These are phyloP conservation scores for Botrytis aclada DNA, from an alignment of 2,329 filamentous ascomycete genomes.

Conservation along the genomic window DNA sequence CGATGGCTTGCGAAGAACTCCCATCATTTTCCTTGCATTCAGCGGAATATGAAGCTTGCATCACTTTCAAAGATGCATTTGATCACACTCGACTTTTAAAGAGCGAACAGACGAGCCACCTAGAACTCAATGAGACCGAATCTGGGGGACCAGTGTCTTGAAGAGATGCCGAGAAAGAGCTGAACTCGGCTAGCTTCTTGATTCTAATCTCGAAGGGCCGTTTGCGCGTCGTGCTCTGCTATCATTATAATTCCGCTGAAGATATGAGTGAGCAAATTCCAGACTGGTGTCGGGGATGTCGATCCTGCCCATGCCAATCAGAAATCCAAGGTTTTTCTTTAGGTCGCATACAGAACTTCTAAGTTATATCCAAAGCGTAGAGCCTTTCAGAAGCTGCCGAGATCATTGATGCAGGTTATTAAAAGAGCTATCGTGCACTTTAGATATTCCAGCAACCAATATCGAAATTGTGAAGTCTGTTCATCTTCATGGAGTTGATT, in stretches of 20 bases:
- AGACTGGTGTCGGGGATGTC: neutral
- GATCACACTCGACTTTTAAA: too few species aligned
- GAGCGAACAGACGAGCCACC: too few species aligned
- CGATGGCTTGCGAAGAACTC: conserved; percentile 19
- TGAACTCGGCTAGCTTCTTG: conserved; percentile 29
- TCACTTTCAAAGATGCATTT: too few species aligned
- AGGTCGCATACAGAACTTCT: neutral
- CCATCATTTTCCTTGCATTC: conserved; percentile 35
- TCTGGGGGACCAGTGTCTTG: neutral
- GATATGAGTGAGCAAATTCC: neutral
- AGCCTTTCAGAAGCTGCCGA: too few species aligned
- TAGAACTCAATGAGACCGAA: neutral
- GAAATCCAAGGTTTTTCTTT: neutral
- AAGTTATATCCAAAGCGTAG: too few species aligned
- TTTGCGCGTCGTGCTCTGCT: conserved; percentile 49
- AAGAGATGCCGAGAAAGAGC: conserved; percentile 22
- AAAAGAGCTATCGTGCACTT: neutral
- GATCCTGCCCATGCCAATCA: neutral
- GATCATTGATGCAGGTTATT: neutral
- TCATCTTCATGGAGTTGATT: too few species aligned
- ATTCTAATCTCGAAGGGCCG: conserved; percentile 51
- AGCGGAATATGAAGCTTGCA: too few species aligned
- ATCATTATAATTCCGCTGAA: neutral
- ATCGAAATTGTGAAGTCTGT: neutral
- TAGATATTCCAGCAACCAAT: neutral